Evolutionary conservation across 306 rosid genomes (phyloP).

Genomic region (Glycine soja): DNA sequence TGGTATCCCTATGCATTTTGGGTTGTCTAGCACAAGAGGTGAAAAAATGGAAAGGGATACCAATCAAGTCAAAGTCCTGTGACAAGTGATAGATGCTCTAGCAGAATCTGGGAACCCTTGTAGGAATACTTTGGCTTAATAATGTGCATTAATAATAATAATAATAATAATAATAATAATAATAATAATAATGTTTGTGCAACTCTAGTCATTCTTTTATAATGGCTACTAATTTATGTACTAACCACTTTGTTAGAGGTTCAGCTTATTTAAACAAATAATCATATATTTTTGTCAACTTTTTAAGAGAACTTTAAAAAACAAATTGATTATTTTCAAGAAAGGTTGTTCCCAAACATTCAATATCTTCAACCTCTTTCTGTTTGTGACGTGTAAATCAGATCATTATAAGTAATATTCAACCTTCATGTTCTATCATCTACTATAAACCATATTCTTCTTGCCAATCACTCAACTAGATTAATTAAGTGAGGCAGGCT

Average conservation of each 20-base stretch:
- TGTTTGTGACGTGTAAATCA: background rate
- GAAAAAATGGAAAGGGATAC: slow-evolving; percentile 51
- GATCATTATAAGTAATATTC: background rate
- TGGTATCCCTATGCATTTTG: slow-evolving; percentile 48
- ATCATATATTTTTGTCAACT: background rate
- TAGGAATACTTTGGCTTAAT: slow-evolving; percentile 36
- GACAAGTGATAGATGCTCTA: slow-evolving; percentile 40
- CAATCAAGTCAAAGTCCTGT: slow-evolving; percentile 41
- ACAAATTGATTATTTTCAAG: background rate
- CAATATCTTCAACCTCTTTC: background rate
- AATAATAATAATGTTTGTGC: background rate
- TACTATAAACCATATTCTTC: background rate
- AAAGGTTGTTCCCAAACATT: background rate
- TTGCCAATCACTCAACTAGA: slow-evolving; percentile 21
- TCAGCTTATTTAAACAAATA: background rate
- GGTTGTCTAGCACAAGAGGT: slow-evolving; percentile 47
- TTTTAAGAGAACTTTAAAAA: background rate
- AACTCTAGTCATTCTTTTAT: slow-evolving; percentile 17
- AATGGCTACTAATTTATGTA: background rate
- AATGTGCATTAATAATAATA: slow-evolving; percentile 19
- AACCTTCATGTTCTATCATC: background rate
- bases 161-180: too few species aligned
- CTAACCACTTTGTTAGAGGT: background rate
- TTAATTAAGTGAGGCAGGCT: slow-evolving; percentile 13
- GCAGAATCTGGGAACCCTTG: slow-evolving; percentile 42